Evolutionary conservation across 1,284 basidiomycete species (phyloP).

Genomic region (Vanrija sp.): DNA sequence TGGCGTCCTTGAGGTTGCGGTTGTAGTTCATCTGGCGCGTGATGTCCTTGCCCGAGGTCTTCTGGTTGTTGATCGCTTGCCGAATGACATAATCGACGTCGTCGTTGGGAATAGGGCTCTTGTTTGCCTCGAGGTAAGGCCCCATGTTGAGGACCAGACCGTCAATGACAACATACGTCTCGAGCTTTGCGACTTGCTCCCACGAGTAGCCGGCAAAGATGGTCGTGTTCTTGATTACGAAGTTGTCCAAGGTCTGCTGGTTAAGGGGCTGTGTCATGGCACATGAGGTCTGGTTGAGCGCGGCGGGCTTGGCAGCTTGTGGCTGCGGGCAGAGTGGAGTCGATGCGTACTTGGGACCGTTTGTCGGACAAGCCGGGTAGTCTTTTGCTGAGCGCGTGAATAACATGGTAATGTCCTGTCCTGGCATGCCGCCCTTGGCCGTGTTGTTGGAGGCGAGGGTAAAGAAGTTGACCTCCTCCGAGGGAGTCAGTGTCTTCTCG

Average conservation of each 20-base stretch:
- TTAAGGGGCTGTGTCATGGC: not conserved
- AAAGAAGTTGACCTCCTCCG: slow-evolving; percentile 57
- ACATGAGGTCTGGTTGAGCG: slow-evolving; percentile 1
- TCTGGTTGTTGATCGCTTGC: slow-evolving; percentile 58
- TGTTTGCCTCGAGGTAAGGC: slow-evolving; percentile 76
- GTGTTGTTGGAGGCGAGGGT: slow-evolving; percentile 54
- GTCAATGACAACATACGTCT: slow-evolving; percentile 80
- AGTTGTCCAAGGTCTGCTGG: slow-evolving; percentile 54
- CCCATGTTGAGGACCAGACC: slow-evolving; percentile 90
- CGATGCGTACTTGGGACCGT: slow-evolving; percentile 61
- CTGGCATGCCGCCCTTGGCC: slow-evolving; percentile 49
- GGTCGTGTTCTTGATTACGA: slow-evolving; percentile 63
- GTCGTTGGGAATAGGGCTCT: slow-evolving; percentile 65
- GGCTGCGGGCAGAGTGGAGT: slow-evolving; percentile 68
- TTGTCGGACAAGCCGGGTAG: slow-evolving; percentile 62
- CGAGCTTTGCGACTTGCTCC: slow-evolving; percentile 67
- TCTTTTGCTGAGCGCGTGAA: slow-evolving; percentile 67
- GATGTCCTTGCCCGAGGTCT: slow-evolving; percentile 74
- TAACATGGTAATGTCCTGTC: slow-evolving; percentile 81
- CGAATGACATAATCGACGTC: slow-evolving; percentile 80
- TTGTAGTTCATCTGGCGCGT: slow-evolving; percentile 78
- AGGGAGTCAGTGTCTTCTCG: slow-evolving; percentile 55
- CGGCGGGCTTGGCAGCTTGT: slow-evolving; percentile 12
- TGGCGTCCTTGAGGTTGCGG: slow-evolving; percentile 61
- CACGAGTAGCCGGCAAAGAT: slow-evolving; percentile 79